Conservation (phyloP, 306 rosid genomes). For the Dalbergia oliveri region DNA sequence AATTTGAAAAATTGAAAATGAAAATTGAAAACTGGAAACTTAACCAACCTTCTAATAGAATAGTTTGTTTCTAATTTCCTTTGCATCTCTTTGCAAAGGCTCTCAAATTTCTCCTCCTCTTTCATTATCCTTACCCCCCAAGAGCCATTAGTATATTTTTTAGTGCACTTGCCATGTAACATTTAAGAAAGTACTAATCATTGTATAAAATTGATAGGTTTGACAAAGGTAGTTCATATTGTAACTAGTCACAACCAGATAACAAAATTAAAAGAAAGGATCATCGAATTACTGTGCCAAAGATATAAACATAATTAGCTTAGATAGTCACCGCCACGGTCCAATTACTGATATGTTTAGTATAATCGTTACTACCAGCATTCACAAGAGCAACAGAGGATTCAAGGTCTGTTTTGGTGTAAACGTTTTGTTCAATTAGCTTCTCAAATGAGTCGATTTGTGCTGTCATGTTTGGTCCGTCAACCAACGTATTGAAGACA, state of each 20-base stretch:
- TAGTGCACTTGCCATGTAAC: background rate
- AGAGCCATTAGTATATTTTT: too few species aligned
- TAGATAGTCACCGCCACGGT: slow-evolving; percentile 16
- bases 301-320: background rate
- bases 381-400: slow-evolving; percentile 48
- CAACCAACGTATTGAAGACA: slow-evolving; percentile 39
- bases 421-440: slow-evolving; percentile 52
- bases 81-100: too few species aligned
- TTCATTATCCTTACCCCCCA: too few species aligned
- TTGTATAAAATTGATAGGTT: background rate
- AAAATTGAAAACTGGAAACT: too few species aligned
- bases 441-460: slow-evolving; percentile 51
- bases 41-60: too few species aligned
- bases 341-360: slow-evolving; percentile 3
- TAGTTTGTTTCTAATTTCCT: background rate
- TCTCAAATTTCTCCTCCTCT: too few species aligned
- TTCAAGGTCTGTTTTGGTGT: slow-evolving; percentile 54
- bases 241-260: background rate
- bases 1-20: too few species aligned
- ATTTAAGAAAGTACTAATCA: background rate
- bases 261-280: background rate
- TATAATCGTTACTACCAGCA: slow-evolving; percentile 50
- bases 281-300: background rate
- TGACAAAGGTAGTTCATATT: background rate
- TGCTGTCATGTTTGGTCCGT: slow-evolving; percentile 49